Conservation (phyloP, 1,284 basidiomycete species). For the Golubevia sp. region DNA sequence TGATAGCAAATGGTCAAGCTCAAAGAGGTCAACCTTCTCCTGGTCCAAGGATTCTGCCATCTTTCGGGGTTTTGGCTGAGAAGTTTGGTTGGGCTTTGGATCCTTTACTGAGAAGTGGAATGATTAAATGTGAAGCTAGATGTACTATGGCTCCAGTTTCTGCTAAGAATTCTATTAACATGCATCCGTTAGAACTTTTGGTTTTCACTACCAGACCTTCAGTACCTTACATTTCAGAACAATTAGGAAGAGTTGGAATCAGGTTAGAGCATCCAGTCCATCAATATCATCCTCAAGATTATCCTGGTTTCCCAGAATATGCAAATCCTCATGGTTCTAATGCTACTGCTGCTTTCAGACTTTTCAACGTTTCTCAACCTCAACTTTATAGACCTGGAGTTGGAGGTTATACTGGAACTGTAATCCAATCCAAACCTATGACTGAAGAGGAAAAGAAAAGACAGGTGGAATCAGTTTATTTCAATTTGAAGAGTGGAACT, state of each 20-base stretch:
- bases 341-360: neutral
- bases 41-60: constrained; percentile 1
- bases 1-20: constrained; percentile 9
- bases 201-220: constrained; percentile 29
- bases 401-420: constrained; percentile 20
- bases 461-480: constrained; percentile 51
- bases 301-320: constrained; percentile 28
- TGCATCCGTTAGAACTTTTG: constrained; percentile 42
- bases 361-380: neutral
- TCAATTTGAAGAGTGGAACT: constrained; percentile 39
- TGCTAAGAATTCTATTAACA: neutral
- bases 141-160: constrained; percentile 17
- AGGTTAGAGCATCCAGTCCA: constrained; percentile 27
- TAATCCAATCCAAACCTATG: constrained; percentile 31
- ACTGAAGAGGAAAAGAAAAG: constrained; percentile 46
- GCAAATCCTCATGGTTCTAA: constrained; percentile 16
- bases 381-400: neutral
- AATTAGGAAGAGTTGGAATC: constrained; percentile 17
- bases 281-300: constrained; percentile 27
- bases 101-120: constrained; percentile 20
- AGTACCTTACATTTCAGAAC: constrained; percentile 19
- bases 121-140: constrained; percentile 36
- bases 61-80: constrained; percentile 36
- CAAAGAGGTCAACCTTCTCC: constrained; percentile 4
- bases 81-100: constrained; percentile 26